phyloP scores from a whole-genome alignment of 2,329 filamentous ascomycete genomes.

The Diplodia intermedia region DNA sequence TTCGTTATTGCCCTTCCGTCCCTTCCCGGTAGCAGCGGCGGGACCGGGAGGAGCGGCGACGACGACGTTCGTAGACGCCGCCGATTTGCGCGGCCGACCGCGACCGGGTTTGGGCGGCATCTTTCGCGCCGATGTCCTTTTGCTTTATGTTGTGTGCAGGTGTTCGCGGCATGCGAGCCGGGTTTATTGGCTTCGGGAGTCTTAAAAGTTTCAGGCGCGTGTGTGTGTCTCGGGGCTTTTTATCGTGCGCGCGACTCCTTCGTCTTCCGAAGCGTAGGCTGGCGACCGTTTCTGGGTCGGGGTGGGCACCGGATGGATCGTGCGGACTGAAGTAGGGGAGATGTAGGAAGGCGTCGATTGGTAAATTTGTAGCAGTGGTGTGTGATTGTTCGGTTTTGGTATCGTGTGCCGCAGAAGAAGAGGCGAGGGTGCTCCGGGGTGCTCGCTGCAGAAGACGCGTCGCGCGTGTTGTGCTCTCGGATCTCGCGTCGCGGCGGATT shows the following conservation, averaged over 20 bases:
- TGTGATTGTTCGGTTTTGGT: neutral
- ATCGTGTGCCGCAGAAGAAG: neutral
- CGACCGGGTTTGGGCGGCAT: neutral
- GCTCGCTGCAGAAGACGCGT: neutral
- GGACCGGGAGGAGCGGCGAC: neutral
- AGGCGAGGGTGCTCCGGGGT: neutral
- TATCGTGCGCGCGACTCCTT: neutral
- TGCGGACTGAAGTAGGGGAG: neutral
- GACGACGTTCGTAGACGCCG: neutral
- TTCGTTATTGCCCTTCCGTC: neutral
- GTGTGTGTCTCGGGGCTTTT: neutral
- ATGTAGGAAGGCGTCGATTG: neutral
- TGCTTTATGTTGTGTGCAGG: neutral
- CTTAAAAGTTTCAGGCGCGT: neutral
- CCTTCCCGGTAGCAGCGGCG: neutral
- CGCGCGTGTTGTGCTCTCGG: neutral
- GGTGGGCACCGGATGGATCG: neutral
- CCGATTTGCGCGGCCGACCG: slow-evolving; percentile 13
- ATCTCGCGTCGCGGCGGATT: neutral
- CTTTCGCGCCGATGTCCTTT: neutral
- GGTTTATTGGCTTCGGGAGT: too few relatives aligned
- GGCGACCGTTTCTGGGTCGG: neutral
- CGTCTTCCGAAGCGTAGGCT: too few relatives aligned
- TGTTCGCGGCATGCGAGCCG: neutral
- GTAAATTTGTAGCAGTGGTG: neutral